Base-by-base conservation (phyloP, 306 rosid genomes). In the Cicer chorassanicum region DNA sequence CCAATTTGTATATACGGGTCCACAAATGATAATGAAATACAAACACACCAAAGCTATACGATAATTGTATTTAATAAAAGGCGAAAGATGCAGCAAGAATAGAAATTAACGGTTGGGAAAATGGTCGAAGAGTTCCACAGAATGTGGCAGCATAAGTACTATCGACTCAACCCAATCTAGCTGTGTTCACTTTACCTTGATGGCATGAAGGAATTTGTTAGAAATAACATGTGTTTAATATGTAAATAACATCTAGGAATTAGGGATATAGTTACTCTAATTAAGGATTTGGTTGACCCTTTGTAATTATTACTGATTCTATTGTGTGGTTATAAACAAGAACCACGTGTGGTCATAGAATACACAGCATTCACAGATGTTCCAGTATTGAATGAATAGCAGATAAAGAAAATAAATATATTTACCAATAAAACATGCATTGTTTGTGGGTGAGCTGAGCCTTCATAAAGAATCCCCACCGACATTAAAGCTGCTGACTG, bases 401-500 rank as follows among this genome's bases (percentile, higher is more conserved):
- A 73, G 42, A 89, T 60, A 73, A 82, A 64, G 54, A 13, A 49
- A 42, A 76, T 45, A 62, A 84, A 75, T 65, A 68, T 74, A 68
- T 62, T 59, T 89, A 93, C 98, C 98, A 93, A 81, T 67, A 93
- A 88, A 84, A 84, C 83, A 82, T 89, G 96, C 96, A 93, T 88
- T 70, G 98, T 88, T 67, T 86, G 94, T 41, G 98, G 96, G 51
- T 93, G 96, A 9, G 94, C 96, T 75, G 98, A 89, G 75, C 97
- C 94, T 88, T 93, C 96, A 50, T 89, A 87, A 76, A 93, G 88
- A 82, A 93, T 87, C 75, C 98, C 98, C 72, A 88, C 68, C 34
- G 98, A 89, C 97, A 93, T 88, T 70, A 91, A 68, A 78, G 94
- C 98, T 45, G 98, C 96, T 1, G 98, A 89, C 97, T 91, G 92